Evolutionary conservation across 306 rosid genomes (phyloP).

Genomic region (Styphnolobium japonicum): DNA sequence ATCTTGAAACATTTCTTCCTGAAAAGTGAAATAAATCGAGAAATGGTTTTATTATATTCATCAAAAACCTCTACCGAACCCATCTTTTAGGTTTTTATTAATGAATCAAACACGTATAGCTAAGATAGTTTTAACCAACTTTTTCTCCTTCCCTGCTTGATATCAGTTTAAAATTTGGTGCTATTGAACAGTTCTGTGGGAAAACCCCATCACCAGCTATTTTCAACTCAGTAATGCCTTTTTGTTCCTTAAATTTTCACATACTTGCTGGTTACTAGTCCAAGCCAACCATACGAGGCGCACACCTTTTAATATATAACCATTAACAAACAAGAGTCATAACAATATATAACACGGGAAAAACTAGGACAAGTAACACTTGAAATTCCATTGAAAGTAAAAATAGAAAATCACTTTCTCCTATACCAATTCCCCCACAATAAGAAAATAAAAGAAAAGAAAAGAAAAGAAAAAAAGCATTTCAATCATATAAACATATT

Average conservation of each 20-base stretch:
- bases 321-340: slow-evolving; percentile 33
- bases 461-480: not conserved
- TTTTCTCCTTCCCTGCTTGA: too few relatives aligned
- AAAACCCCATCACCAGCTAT: not conserved
- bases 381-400: slow-evolving; percentile 48
- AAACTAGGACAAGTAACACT: slow-evolving; percentile 35
- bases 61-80: too few relatives aligned
- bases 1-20: too few relatives aligned
- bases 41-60: too few relatives aligned
- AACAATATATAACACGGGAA: slow-evolving; percentile 23
- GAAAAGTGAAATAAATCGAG: too few relatives aligned
- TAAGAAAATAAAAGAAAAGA: slow-evolving; percentile 26
- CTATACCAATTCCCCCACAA: slow-evolving; percentile 99
- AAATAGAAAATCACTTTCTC: slow-evolving; percentile 53
- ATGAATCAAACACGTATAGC: too few relatives aligned
- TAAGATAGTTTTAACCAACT: too few relatives aligned
- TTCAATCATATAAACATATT: slow-evolving; percentile 34
- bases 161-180: too few relatives aligned
- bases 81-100: too few relatives aligned
- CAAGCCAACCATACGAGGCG: not conserved
- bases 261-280: not conserved
- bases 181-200: too few relatives aligned
- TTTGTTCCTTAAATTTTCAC: too few relatives aligned
- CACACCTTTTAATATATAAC: slow-evolving; percentile 31
- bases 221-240: too few relatives aligned